Percentiles rank a stretch among this genome's conserved stretches.
These are phyloP conservation scores for Claviceps fusiformis DNA, from an alignment of 2,329 filamentous ascomycete species.

Conservation along the genomic window DNA sequence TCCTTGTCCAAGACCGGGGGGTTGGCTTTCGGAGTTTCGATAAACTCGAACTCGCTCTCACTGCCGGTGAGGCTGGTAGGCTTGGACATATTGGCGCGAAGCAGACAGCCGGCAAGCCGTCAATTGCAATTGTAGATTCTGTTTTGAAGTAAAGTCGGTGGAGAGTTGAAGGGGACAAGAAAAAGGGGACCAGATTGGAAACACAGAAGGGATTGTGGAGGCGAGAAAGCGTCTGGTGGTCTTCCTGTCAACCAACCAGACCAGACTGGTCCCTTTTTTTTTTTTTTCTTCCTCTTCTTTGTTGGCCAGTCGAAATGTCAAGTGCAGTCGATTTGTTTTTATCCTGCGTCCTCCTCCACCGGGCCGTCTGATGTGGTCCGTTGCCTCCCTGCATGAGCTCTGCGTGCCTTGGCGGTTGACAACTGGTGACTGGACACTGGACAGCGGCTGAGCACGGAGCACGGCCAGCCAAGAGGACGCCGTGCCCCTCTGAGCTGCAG, in stretches of 20 bases:
- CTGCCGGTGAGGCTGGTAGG: conserved; percentile 16
- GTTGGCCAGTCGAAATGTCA: too few relatives aligned
- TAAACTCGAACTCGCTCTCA: conserved; percentile 28
- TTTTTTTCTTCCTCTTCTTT: neutral
- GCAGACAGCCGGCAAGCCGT: conserved; percentile 10
- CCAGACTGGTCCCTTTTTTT: neutral
- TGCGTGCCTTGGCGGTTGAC: neutral
- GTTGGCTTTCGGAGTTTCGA: conserved; percentile 25
- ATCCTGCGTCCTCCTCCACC: too few relatives aligned
- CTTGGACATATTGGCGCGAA: conserved; percentile 20
- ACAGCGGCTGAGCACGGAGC: too few relatives aligned
- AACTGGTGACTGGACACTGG: neutral
- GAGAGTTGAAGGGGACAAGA: neutral
- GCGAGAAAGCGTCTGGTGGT: neutral
- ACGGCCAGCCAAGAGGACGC: too few relatives aligned
- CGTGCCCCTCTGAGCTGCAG: neutral
- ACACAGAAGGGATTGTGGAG: neutral
- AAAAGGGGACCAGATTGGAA: too few relatives aligned
- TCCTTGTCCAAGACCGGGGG: conserved; percentile 49
- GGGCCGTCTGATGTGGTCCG: neutral
- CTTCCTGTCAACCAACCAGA: neutral
- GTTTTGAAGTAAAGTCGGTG: neutral
- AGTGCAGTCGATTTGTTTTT: too few relatives aligned
- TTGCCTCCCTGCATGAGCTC: too few relatives aligned
- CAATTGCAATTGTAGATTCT: neutral